Conservation (phyloP, 305 asterid species). For the Solanum hybrid region DNA sequence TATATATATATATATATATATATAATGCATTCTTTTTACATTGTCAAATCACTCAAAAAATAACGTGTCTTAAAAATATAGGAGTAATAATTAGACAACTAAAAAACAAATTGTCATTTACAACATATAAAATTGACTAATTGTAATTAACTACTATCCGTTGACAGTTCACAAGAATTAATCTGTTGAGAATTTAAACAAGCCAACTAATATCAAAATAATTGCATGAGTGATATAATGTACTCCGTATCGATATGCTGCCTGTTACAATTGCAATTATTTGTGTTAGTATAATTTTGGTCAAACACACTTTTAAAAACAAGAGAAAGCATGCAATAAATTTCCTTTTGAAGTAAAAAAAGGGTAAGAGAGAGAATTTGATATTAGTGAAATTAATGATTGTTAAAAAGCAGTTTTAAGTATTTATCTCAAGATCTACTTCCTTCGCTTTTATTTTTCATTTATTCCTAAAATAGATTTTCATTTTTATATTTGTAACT, state of each 20-base stretch:
- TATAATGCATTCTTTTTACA: neutral
- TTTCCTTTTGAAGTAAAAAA: neutral
- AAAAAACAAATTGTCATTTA: neutral
- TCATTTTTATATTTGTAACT: no score
- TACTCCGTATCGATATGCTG: neutral
- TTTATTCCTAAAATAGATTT: neutral
- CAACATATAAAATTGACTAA: neutral
- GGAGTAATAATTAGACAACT: neutral
- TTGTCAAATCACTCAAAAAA: neutral
- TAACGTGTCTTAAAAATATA: neutral
- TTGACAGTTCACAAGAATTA: no score
- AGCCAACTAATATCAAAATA: neutral
- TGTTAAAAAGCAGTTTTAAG: conserved; percentile 9
- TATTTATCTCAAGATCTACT: neutral
- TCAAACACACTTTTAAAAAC: conserved; percentile 4
- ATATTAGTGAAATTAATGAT: conserved; percentile 8
- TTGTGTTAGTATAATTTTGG: neutral
- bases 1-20: no score
- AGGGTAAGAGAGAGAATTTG: neutral
- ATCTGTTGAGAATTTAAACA: neutral
- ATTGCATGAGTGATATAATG: neutral
- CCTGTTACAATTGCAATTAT: conserved; percentile 1
- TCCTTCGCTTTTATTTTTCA: no score
- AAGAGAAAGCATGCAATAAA: conserved; percentile 2
- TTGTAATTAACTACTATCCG: neutral